Percentiles rank a stretch among this genome's conserved stretches.
Conservation (phyloP, 2,329 filamentous ascomycete genomes). For the Pestalotiopsis sp. region DNA sequence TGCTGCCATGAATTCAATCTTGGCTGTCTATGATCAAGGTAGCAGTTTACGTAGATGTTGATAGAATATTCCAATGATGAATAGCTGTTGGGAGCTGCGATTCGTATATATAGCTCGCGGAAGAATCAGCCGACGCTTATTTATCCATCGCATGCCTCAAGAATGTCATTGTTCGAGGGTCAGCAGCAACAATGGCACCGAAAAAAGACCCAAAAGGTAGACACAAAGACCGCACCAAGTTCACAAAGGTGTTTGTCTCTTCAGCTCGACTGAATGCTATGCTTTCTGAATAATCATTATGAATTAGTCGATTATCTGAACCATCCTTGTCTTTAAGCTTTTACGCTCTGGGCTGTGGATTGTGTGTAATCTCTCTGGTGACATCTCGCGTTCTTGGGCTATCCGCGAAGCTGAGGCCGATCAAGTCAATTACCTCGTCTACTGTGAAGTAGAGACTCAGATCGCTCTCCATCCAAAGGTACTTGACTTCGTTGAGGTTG, state of each 20-base stretch:
- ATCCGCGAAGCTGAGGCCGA: slow-evolving; percentile 66
- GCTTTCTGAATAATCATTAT: background rate
- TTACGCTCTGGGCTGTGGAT: slow-evolving; percentile 42
- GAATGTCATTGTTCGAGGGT: too few species aligned
- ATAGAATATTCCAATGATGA: too few species aligned
- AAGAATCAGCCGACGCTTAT: too few species aligned
- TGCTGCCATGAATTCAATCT: too few species aligned
- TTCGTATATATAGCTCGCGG: too few species aligned
- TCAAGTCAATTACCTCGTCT: slow-evolving; percentile 64
- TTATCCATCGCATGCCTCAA: too few species aligned
- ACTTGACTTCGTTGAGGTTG: slow-evolving; percentile 65
- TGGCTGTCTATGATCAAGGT: too few species aligned
- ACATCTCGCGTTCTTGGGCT: slow-evolving; percentile 62
- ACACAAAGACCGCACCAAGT: background rate
- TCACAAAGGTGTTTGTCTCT: background rate
- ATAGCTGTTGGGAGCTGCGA: too few species aligned
- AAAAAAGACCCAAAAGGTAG: background rate
- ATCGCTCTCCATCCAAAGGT: slow-evolving; percentile 68
- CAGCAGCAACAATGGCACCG: too few species aligned
- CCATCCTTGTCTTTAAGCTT: background rate
- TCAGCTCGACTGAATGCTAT: background rate
- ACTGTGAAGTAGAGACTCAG: slow-evolving; percentile 65
- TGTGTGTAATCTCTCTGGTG: slow-evolving; percentile 59
- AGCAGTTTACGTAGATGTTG: too few species aligned
- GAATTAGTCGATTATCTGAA: background rate